A percentile compares a stretch with the other conserved stretches of the same genome.
These are phyloP conservation scores for Sporobolus alterniflorus DNA, from an alignment of 202 grass and related monocot genomes.

Conservation along the genomic window DNA sequence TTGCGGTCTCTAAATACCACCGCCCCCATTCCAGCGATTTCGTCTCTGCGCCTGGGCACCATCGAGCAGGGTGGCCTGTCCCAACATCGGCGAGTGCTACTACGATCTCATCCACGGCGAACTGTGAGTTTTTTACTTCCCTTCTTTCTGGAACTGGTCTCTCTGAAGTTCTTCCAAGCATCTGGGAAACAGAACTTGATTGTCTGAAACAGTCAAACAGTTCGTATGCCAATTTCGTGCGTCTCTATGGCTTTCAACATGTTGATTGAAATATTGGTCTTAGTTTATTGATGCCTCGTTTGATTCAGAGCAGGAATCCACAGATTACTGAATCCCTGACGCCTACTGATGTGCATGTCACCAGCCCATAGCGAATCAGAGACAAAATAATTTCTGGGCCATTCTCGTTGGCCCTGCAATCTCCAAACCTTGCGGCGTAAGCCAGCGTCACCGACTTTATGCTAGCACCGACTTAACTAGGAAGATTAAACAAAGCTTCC, in stretches of 20 bases:
- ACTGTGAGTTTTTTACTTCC: not conserved
- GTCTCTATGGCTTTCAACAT: not conserved
- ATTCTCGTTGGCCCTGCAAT: not conserved
- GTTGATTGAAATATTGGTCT: not conserved
- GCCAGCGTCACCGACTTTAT: not conserved
- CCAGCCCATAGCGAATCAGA: not conserved
- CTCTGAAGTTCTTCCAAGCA: not conserved
- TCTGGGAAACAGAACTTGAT: not conserved
- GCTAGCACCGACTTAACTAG: slow-evolving; percentile 19
- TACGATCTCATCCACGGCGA: not conserved
- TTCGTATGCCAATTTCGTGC: not conserved
- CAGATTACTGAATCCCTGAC: not conserved
- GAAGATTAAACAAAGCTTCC: slow-evolving; percentile 8
- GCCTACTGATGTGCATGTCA: not conserved
- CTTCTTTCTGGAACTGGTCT: not conserved
- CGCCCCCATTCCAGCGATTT: not conserved
- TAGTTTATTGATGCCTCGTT: not conserved
- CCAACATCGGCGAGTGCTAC: not conserved
- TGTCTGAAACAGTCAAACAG: not conserved
- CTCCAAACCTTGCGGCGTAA: slow-evolving; percentile 7
- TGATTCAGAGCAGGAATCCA: not conserved
- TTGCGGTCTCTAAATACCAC: not conserved
- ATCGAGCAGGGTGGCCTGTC: not conserved
- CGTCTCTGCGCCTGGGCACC: not conserved
- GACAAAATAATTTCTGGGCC: not conserved